phyloP scores from a whole-genome alignment of 805 yeast species.

The Candida namnaoensis region DNA sequence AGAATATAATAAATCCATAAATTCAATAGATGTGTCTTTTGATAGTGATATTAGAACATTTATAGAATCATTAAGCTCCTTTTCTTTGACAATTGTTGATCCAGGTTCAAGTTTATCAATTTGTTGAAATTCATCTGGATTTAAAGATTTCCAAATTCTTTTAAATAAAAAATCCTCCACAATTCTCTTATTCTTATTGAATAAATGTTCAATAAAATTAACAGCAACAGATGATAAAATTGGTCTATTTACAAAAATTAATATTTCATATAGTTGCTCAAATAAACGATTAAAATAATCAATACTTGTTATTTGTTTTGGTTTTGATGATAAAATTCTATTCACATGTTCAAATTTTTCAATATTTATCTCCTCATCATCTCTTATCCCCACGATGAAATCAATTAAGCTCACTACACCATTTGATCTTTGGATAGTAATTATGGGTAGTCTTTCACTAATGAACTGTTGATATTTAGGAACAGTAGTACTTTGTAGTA shows the following conservation, averaged over 20 bases:
- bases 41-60: constrained; percentile 60
- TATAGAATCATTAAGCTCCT: constrained; percentile 48
- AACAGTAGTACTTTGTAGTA: constrained; percentile 42
- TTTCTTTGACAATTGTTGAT: constrained; percentile 31
- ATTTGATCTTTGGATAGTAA: constrained; percentile 51
- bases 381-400: constrained; percentile 68
- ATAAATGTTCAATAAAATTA: constrained; percentile 44
- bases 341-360: constrained; percentile 61
- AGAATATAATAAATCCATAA: constrained; percentile 23
- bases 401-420: constrained; percentile 76
- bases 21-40: constrained; percentile 29
- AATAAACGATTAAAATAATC: constrained; percentile 55
- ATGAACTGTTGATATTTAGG: constrained; percentile 37
- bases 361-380: constrained; percentile 58
- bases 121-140: constrained; percentile 22
- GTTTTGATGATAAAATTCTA: constrained; percentile 56
- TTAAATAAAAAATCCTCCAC: constrained; percentile 51
- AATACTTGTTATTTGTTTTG: constrained; percentile 34
- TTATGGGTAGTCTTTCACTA: constrained; percentile 36
- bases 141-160: constrained; percentile 35
- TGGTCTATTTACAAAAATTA: constrained; percentile 55
- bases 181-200: constrained; percentile 38
- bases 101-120: constrained; percentile 4
- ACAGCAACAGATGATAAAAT: constrained; percentile 46
- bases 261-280: constrained; percentile 49